Evolutionary conservation across 2,329 filamentous ascomycete species (phyloP), one percentile per base, ranked within the genome.

Genomic region (Taxawa tesnikishii): DNA sequence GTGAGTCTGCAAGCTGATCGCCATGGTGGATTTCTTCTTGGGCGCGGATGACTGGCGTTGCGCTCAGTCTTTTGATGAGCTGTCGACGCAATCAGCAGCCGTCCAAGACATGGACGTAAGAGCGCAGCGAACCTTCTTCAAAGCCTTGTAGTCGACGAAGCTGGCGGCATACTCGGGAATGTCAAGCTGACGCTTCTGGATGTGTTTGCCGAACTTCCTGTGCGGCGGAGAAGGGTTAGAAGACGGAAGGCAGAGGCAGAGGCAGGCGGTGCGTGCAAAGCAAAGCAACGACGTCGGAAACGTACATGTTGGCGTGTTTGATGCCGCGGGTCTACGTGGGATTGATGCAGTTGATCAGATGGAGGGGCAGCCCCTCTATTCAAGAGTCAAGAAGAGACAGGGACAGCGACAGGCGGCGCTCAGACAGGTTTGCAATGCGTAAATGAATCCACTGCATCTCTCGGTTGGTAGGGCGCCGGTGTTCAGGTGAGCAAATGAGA

Each of bases 141-240:
- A 69, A 38, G 85, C 87, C 65, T 98, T 98, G 68, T 98, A 98
- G 63, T 98, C 94, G 48, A 96, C 87, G 56, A 98, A 98, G 62
- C 87, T 94, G 43, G 88, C 85, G 40, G 90, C 88, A 79, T 98
- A 98, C 72, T 98, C 90, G 38, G 90, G 90, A 38, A 98, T 87
- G 59, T 98, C 90, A 51, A 98, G 83, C 71, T 98, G 90, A 56
- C 87, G 80, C 68, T 94, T 94, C 68, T 96, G 90, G 46, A 98
- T 94, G 58, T 94, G 84, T 69, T 98, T 98, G 60, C 90, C 90
- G 67, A 98, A 98, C 74, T 98, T 98, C 90, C 88, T 98, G 41
- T 46, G 12, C n/a, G 21, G 15, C n/a, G 15, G 24, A 11, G 31
- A 11, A 16, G 18, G 19, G 19, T 23, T 23, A 23, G 19, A 23